A percentile compares a stretch with the other conserved stretches of the same genome.
These are phyloP conservation scores for Pseudonectria buxi DNA, from an alignment of 2,329 filamentous ascomycete genomes.

Conservation along the genomic window DNA sequence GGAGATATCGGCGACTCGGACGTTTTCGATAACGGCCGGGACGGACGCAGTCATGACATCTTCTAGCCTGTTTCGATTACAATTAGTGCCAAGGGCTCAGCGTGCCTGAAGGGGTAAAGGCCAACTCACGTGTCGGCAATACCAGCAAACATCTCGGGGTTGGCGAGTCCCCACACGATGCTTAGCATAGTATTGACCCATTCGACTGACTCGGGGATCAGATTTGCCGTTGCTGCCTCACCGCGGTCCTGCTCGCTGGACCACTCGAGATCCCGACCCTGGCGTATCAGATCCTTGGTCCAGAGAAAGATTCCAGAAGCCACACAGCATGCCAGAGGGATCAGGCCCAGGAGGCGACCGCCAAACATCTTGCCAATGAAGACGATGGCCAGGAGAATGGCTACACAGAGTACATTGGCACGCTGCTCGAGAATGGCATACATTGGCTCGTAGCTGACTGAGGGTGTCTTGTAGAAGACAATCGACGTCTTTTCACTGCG, in stretches of 20 bases:
- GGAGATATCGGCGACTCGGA: constrained; percentile 89
- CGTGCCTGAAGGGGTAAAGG: too few species aligned
- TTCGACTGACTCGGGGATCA: constrained; percentile 87
- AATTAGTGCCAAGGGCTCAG: too few species aligned
- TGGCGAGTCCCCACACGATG: constrained; percentile 84
- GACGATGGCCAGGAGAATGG: constrained; percentile 66
- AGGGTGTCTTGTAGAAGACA: constrained; percentile 89
- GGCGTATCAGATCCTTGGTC: constrained; percentile 79
- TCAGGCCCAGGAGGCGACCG: constrained; percentile 66
- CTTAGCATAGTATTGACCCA: constrained; percentile 91
- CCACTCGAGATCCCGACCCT: constrained; percentile 82
- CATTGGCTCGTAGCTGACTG: constrained; percentile 84
- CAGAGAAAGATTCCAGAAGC: constrained; percentile 78
- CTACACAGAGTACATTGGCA: constrained; percentile 62
- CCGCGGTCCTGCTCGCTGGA: constrained; percentile 78
- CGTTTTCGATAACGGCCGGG: constrained; percentile 84
- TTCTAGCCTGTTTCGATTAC: constrained; percentile 30
- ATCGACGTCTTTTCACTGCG: constrained; percentile 96
- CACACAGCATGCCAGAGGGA: constrained; percentile 66
- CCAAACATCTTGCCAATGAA: constrained; percentile 75
- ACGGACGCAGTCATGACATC: constrained; percentile 97
- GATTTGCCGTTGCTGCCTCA: constrained; percentile 75
- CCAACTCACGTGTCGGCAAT: constrained; percentile 68
- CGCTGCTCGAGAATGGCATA: constrained; percentile 69
- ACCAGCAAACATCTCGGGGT: constrained; percentile 89